These are phyloP conservation scores for Auricularia sp. DNA, from an alignment of 768 basidiomycete species.

Conservation along the genomic window DNA sequence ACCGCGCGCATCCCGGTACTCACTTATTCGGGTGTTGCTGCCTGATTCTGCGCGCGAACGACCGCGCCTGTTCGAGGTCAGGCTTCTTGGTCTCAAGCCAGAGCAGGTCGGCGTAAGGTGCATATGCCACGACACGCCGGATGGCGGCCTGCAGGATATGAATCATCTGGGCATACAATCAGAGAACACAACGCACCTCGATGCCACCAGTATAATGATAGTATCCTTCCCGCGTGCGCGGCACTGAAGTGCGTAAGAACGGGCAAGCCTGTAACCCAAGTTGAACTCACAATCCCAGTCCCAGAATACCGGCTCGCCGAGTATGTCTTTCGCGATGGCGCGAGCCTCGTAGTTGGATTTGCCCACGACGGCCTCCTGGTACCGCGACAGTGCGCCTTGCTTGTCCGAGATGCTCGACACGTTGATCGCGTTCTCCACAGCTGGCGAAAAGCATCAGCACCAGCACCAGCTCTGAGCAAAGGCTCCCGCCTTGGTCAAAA, in stretches of 20 bases:
- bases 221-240: slow-evolving; percentile 84
- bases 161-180: slow-evolving; percentile 1
- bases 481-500: slow-evolving; percentile 64
- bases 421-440: slow-evolving; percentile 50
- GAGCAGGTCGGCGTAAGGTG: slow-evolving; percentile 79
- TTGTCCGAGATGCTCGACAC: slow-evolving; percentile 43
- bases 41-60: slow-evolving; percentile 67
- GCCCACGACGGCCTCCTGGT: slow-evolving; percentile 45
- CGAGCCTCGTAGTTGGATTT: slow-evolving; percentile 69
- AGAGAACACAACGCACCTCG: slow-evolving; percentile 31
- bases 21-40: slow-evolving; percentile 65
- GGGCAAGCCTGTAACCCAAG: not conserved
- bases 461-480: not conserved
- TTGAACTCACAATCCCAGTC: slow-evolving; percentile 71
- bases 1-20: slow-evolving; percentile 12
- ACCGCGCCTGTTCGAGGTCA: slow-evolving; percentile 66
- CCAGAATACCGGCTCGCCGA: slow-evolving; percentile 70
- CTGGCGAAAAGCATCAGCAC: slow-evolving; percentile 23
- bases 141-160: slow-evolving; percentile 53
- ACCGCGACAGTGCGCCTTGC: slow-evolving; percentile 45
- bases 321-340: slow-evolving; percentile 59
- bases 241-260: slow-evolving; percentile 36
- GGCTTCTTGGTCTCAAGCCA: slow-evolving; percentile 95
- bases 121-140: slow-evolving; percentile 68
- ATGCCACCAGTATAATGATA: slow-evolving; percentile 80